Percentiles rank a stretch among this genome's conserved stretches.
Evolutionary conservation across 257 asterid species (phyloP).

Genomic region (Fraxinus pennsylvanica): DNA sequence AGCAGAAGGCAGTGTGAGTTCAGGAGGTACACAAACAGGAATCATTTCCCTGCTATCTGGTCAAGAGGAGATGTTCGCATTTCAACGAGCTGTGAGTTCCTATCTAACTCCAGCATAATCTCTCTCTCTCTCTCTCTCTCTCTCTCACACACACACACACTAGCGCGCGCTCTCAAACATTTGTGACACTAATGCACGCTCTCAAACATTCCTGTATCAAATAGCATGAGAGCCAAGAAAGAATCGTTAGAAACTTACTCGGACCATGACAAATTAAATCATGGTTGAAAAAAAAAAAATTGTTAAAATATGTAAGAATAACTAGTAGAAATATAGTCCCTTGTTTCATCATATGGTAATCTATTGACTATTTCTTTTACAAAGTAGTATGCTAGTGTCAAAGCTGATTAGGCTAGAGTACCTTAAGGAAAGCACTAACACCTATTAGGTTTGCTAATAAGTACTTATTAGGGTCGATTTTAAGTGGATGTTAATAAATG

Average conservation of each 20-base stretch:
- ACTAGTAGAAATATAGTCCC: not conserved
- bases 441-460: not conserved
- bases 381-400: not conserved
- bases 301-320: not conserved
- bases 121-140: not conserved
- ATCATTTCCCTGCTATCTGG: slow-evolving; percentile 78
- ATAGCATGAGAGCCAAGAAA: slow-evolving; percentile 1
- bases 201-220: not conserved
- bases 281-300: not conserved
- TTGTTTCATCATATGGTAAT: not conserved
- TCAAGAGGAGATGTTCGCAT: slow-evolving; percentile 94
- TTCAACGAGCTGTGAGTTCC: slow-evolving; percentile 88
- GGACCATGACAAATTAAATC: not conserved
- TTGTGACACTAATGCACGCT: no score
- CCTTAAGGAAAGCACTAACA: not conserved
- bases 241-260: not conserved
- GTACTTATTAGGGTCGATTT: not conserved
- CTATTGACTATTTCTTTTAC: not conserved
- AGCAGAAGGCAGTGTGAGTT: slow-evolving; percentile 73
- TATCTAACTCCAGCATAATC: slow-evolving; percentile 5
- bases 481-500: not conserved
- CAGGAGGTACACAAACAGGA: slow-evolving; percentile 67
- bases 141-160: not conserved
- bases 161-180: not conserved
- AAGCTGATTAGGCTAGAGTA: not conserved